Conservation (phyloP, 75 land plant genomes). For the Pinus tabuliformis region DNA sequence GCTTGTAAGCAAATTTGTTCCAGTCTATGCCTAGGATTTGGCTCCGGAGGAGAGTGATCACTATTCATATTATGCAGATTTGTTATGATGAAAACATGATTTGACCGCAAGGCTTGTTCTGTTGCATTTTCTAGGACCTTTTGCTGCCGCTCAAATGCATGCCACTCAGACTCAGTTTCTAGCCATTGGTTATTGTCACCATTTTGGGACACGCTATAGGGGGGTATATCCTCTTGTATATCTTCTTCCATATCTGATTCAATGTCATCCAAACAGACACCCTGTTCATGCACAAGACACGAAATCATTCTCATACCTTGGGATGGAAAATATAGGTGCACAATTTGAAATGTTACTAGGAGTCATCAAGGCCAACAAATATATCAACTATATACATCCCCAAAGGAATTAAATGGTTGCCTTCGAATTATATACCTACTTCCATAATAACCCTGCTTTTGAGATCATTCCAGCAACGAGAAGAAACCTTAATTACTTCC, state of each 20-base stretch:
- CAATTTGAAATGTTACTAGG: no score
- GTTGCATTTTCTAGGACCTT: slow-evolving; percentile 62
- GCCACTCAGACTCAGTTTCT: slow-evolving; percentile 16
- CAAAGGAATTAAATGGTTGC: no score
- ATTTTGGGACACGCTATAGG: not conserved
- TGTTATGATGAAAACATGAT: slow-evolving; percentile 60
- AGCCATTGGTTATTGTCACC: not conserved
- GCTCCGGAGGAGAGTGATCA: slow-evolving; percentile 16
- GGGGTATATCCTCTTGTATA: not conserved
- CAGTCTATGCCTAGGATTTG: slow-evolving; percentile 20
- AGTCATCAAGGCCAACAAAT: no score
- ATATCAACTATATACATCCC: no score
- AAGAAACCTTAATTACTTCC: not conserved
- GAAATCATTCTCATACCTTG: no score
- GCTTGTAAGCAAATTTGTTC: slow-evolving; percentile 72
- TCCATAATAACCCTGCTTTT: no score
- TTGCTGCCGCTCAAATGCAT: slow-evolving; percentile 31
- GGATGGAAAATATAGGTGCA: no score
- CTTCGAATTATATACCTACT: no score
- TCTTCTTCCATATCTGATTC: slow-evolving; percentile 15
- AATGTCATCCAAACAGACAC: slow-evolving; percentile 26
- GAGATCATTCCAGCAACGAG: not conserved
- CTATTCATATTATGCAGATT: slow-evolving; percentile 30
- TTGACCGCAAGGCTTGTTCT: slow-evolving; percentile 70
- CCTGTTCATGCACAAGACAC: slow-evolving; percentile 9